Base-by-base conservation (phyloP, 2,329 filamentous ascomycete genomes). In the Penicillium hesseltinei region DNA sequence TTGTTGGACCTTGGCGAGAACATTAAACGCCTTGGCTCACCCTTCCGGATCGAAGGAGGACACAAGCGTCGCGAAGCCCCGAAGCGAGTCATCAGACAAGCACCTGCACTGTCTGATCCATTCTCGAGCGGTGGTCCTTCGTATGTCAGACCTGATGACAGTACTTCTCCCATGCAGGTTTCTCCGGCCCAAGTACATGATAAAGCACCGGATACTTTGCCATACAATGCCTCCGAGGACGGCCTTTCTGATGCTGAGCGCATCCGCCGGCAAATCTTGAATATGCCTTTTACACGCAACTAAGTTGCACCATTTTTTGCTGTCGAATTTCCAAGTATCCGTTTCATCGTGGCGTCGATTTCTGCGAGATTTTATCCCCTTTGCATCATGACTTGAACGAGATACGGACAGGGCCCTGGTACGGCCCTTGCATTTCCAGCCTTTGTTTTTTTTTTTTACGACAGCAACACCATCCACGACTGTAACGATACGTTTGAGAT, bases 1-100 rank as follows among this genome's bases (percentile, higher is more conserved):
- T 61, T 76, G 29, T 62, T 72, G 38, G 73, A 71, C 36, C 67
- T 76, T 25, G 66, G 71, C 6, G 77, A 78, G 54, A 70, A 69
- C 35, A 75, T 78, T 51, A 78, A 77, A 56, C 75, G 78, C 39
- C 69, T 81, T 19, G 78, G 78, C 25, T 81, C 79, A 31, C 79
- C 79, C 2, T 81, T 81, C 59, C 73, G 75, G 54, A 64, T 75
- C 10, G 75, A 79, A 57, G 68, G 64, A n/a, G 58, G 61, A 13
- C 69, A 67, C 49, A 71, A 69, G 49, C 73, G 70, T 48, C 69
- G 68, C 29, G 71, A 71, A 27, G 59, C 67, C 5, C 63, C 67
- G 17, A 58, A 65, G 25, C 67, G 71, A 56, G 68, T 67, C 33
- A 69, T 73, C 21, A 69, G 75, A 57, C 77, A 78, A 61, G 74